Conservation (phyloP, 805 yeast species). For the Brettanomyces custersianus region DNA sequence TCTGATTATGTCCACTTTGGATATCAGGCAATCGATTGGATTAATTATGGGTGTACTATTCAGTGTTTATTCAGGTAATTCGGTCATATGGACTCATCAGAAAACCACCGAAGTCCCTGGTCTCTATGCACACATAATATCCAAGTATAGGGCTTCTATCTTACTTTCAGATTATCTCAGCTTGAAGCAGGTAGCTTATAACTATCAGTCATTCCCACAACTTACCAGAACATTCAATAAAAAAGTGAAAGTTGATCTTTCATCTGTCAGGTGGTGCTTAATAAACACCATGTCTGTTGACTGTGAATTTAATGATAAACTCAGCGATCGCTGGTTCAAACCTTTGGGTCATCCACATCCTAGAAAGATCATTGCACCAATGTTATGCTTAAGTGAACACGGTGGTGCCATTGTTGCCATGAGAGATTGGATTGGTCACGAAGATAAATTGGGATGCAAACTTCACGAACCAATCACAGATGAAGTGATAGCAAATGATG, state of each 20-base stretch:
- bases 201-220: slow-evolving; percentile 85
- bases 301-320: slow-evolving; percentile 83
- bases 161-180: slow-evolving; percentile 82
- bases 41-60: slow-evolving; percentile 72
- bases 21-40: slow-evolving; percentile 76
- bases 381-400: slow-evolving; percentile 81
- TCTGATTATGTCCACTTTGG: slow-evolving; percentile 55
- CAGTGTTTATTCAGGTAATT: slow-evolving; percentile 78
- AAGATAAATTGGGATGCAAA: slow-evolving; percentile 49
- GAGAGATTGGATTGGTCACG: slow-evolving; percentile 81
- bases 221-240: slow-evolving; percentile 73
- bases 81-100: slow-evolving; percentile 72
- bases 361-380: slow-evolving; percentile 73
- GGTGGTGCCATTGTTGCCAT: slow-evolving; percentile 93
- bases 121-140: slow-evolving; percentile 70
- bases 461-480: slow-evolving; percentile 29
- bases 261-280: slow-evolving; percentile 79
- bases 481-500: slow-evolving; percentile 25
- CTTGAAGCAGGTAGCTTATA: slow-evolving; percentile 81
- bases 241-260: slow-evolving; percentile 64
- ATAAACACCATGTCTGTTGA: slow-evolving; percentile 86
- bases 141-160: slow-evolving; percentile 62
- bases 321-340: slow-evolving; percentile 81
- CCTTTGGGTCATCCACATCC: slow-evolving; percentile 83
- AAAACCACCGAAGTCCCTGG: slow-evolving; percentile 73